Evolutionary conservation across 306 rosid species (phyloP), one percentile per base, ranked within the genome.

Genomic region (Psophocarpus tetragonolobus): DNA sequence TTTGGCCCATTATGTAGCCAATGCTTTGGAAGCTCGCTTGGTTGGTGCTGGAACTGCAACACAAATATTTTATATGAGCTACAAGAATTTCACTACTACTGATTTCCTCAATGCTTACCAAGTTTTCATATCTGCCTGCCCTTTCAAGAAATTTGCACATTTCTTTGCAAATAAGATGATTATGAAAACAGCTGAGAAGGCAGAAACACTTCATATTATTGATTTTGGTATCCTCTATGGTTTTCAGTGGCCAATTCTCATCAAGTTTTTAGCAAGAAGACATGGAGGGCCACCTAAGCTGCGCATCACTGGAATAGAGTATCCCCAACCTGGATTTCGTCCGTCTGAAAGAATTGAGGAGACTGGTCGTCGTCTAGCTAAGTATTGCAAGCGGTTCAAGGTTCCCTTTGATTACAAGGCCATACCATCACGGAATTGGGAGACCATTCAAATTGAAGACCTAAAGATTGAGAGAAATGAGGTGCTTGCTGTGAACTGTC

Each of bases 161-260:
- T 64, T 84, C 83, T 88, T 93, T 54, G 87, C 95, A 70, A 88
- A 91, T 39, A 73, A 73, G 11, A 85, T 47, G 84, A 91, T 93
- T 48, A 0, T 80, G 15, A 84, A 83, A 36, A 77, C 42, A n/a
- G 91, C 91, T 69, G 87, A 88, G 68, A 85, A 85, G 29, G 88
- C 91, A 15, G 78, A 80, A 41, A 48, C 85, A 0, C 93, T 91
- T 76, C 98, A 93, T 72, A 84, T 91, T 14, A 80, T 93, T 23
- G 98, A 93, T 76, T 93, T 93, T 35, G 98, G 98, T 70, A 93
- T 93, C 82, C 68, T 84, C 2, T 91, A 93, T 64, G 98, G 98
- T 63, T 93, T 89, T 78, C 98, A 91, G 60, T 93, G 98, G 98
- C 98, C 98, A 54, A 87, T 85, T 53, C 92, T 93, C 12, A 88